These are phyloP conservation scores for Suillus occidentalis DNA, from an alignment of 768 basidiomycete species.

Conservation along the genomic window DNA sequence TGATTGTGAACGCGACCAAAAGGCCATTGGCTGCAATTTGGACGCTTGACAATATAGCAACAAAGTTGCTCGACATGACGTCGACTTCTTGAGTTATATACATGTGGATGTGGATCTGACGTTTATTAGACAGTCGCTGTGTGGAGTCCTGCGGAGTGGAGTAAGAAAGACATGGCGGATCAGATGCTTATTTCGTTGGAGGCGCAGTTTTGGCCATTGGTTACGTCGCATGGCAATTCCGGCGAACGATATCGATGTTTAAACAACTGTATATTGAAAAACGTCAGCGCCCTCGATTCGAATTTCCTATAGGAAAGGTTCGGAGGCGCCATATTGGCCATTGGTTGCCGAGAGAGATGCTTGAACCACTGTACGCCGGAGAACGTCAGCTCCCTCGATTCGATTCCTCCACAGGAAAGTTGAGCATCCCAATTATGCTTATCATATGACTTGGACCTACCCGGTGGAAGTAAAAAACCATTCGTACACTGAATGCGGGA, in stretches of 20 bases:
- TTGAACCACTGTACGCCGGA: not conserved
- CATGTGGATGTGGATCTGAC: not conserved
- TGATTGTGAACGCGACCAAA: not conserved
- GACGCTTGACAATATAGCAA: not conserved
- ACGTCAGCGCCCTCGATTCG: not conserved
- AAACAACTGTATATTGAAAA: not conserved
- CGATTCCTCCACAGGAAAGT: not conserved
- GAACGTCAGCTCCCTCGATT: not conserved
- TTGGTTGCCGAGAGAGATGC: not conserved
- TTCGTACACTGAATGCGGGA: not conserved
- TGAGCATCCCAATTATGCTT: not conserved
- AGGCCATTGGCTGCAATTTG: not conserved
- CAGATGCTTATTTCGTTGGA: not conserved
- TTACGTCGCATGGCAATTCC: not conserved
- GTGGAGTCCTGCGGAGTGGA: not conserved
- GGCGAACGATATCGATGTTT: not conserved
- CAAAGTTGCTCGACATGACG: not conserved
- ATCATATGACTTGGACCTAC: not conserved
- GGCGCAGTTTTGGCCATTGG: not conserved
- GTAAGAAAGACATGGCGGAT: not conserved
- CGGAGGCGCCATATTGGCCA: not conserved
- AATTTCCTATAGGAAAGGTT: not conserved
- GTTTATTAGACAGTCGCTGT: not conserved
- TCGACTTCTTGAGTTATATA: no score
- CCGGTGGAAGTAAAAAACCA: not conserved